Conservation (phyloP, 306 rosid genomes). For the Gastrolobium villosum region DNA sequence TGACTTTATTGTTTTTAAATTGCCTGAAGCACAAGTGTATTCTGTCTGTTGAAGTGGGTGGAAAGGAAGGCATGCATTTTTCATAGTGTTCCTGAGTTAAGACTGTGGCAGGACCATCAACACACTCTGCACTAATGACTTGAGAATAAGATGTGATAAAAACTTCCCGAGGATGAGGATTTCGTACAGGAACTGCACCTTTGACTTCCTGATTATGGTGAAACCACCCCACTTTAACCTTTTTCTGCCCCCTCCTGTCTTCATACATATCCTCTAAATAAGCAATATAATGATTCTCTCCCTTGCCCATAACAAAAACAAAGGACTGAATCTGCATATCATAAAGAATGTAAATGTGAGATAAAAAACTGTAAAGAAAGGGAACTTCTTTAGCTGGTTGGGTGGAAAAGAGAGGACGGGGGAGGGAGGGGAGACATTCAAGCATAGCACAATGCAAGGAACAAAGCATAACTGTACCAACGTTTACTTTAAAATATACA, state of each 20-base stretch:
- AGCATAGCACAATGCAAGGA: not conserved
- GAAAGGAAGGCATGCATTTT: constrained; percentile 68
- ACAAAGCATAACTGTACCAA: not conserved
- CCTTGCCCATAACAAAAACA: constrained; percentile 97
- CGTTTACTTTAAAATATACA: not conserved
- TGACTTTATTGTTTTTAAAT: constrained; percentile 85
- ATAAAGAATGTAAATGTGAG: constrained; percentile 48
- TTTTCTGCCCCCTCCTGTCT: constrained; percentile 93
- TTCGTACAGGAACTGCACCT: constrained; percentile 72
- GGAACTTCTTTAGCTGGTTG: not conserved
- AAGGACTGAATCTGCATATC: constrained; percentile 84
- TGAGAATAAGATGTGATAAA: constrained; percentile 93
- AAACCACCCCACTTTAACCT: constrained; percentile 98
- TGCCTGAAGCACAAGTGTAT: constrained; percentile 89
- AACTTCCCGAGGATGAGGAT: constrained; percentile 93
- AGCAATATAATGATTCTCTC: constrained; percentile 87
- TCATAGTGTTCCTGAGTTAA: constrained; percentile 88
- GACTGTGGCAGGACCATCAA: constrained; percentile 91
- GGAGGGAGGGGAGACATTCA: constrained; percentile 12
- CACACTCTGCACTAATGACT: constrained; percentile 97
- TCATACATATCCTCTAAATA: constrained; percentile 98
- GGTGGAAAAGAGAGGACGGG: not conserved
- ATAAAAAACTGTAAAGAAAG: not conserved
- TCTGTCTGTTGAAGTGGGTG: constrained; percentile 69
- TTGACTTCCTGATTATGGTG: constrained; percentile 95